Conservation (phyloP, 2,329 filamentous ascomycete species). For the Thelonectria rubi region DNA sequence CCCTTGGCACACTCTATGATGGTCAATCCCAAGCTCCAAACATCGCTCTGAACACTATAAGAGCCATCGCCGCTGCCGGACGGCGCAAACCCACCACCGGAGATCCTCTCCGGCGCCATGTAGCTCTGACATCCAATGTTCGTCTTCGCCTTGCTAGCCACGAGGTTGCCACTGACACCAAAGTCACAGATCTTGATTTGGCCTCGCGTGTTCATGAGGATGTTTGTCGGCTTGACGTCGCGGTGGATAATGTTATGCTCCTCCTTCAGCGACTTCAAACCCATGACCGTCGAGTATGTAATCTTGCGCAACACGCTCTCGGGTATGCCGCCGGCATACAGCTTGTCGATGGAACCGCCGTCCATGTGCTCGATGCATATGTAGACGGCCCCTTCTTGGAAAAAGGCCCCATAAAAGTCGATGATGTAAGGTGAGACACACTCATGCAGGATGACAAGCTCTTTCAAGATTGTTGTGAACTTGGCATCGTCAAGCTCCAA, state of each 20-base stretch:
- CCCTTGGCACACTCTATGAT: conserved; percentile 97
- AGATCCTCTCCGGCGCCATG: conserved; percentile 97
- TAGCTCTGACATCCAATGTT: conserved; percentile 99
- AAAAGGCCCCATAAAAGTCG: conserved; percentile 98
- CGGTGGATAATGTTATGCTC: conserved; percentile 99
- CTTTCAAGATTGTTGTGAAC: conserved; percentile 96
- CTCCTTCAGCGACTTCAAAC: conserved; percentile 92
- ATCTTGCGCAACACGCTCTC: conserved; percentile 91
- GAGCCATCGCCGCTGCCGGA: conserved; percentile 78
- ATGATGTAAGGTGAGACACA: conserved; percentile 97
- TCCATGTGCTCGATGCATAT: conserved; percentile 99
- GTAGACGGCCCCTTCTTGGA: conserved; percentile 98
- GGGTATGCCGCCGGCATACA: conserved; percentile 90
- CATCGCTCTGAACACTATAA: conserved; percentile 97
- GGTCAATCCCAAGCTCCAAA: conserved; percentile 94
- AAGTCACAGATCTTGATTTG: conserved; percentile 99
- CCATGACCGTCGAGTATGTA: conserved; percentile 87
- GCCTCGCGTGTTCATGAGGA: conserved; percentile 86
- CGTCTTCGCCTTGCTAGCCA: conserved; percentile 96
- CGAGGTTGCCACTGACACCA: conserved; percentile 93
- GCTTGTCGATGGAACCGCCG: conserved; percentile 94
- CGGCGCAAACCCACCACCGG: conserved; percentile 81
- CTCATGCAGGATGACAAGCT: conserved; percentile 93
- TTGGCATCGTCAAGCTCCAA: conserved; percentile 96
- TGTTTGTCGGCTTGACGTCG: conserved; percentile 99